Base-by-base conservation (phyloP, 805 yeast species). In the Ogataea glucozyma region DNA sequence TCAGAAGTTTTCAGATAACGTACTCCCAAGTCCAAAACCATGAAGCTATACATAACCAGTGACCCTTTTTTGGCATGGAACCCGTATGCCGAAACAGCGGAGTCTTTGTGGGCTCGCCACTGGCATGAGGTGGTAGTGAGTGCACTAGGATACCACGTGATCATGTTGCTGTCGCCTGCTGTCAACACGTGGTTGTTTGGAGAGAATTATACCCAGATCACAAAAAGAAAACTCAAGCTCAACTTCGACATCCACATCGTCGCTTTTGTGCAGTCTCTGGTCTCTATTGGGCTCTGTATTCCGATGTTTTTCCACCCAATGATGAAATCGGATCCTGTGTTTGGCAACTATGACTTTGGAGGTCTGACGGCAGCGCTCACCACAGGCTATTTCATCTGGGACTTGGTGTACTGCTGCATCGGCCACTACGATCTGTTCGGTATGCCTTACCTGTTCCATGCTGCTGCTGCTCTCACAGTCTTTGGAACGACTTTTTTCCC, bases 161-260 rank as follows among this genome's bases (percentile, higher is more conserved):
- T 86, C 16, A 82, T 81, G 64, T 50, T 65, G 8, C 42, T 75
- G 2, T 76, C 88, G 1, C 83, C 85, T 0, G 35, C 56, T 1
- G 31, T 86, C 10, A 74, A 83, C 46, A 71, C 67, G 3, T 26
- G 48, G 13, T 26, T 79, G 19, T 75, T 84, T 49, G 83, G 85
- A 4, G 59, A 65, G 16, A 60, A 70, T 45, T 89, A 89, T 65
- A 73, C 75, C 5, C 53, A 62, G 3, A 64, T 79, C 33, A 51
- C 61, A 31, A 63, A 65, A 32, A 50, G 57, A 18, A 77, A 77
- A 53, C 70, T 74, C 30, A 76, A 73, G 59, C 54, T 81, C 49
- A 88, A 91, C 62, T 93, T 88, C 61, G 96, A 93, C 63, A 86
- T 90, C 54, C 98, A 93, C 63, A 73, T 86, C 10, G 96, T 88